Percentiles rank a stretch among this genome's conserved stretches.
phyloP scores from a whole-genome alignment of 2,329 filamentous ascomycete species.

The Cordyceps pruinosa region DNA sequence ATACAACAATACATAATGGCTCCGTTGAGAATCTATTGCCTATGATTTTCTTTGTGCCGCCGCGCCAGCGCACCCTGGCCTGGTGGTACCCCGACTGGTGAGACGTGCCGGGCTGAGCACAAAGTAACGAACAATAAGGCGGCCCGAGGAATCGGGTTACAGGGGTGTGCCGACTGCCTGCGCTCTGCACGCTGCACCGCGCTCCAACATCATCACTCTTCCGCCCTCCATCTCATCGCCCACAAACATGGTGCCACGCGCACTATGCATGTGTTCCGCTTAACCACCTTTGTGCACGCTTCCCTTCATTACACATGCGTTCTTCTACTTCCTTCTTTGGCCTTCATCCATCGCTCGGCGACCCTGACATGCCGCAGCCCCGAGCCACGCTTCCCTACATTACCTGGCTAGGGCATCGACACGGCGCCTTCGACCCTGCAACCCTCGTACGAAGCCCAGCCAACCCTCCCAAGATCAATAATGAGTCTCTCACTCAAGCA shows the following conservation, averaged over 20 bases:
- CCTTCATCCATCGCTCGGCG: not conserved
- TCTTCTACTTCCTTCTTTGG: not conserved
- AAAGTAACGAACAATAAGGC: too few relatives aligned
- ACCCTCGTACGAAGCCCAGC: not conserved
- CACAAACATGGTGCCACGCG: slow-evolving; percentile 5
- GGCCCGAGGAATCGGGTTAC: not conserved
- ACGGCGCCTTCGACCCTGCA: not conserved
- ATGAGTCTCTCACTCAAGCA: slow-evolving; percentile 40
- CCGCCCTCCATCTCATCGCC: not conserved
- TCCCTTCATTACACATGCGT: not conserved
- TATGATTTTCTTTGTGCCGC: not conserved
- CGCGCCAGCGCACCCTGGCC: not conserved
- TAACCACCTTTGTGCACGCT: not conserved
- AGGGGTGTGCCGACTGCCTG: too few relatives aligned
- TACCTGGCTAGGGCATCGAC: not conserved
- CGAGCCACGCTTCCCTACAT: not conserved
- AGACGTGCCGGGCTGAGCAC: not conserved
- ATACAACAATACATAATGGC: too few relatives aligned
- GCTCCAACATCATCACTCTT: not conserved
- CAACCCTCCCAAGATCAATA: not conserved
- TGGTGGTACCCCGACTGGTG: not conserved
- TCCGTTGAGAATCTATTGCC: too few relatives aligned
- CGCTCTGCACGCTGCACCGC: too few relatives aligned
- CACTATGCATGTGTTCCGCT: not conserved
- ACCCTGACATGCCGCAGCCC: not conserved